phyloP scores from a whole-genome alignment of 805 yeast species.

The Scheffersomyces ergatensis region DNA sequence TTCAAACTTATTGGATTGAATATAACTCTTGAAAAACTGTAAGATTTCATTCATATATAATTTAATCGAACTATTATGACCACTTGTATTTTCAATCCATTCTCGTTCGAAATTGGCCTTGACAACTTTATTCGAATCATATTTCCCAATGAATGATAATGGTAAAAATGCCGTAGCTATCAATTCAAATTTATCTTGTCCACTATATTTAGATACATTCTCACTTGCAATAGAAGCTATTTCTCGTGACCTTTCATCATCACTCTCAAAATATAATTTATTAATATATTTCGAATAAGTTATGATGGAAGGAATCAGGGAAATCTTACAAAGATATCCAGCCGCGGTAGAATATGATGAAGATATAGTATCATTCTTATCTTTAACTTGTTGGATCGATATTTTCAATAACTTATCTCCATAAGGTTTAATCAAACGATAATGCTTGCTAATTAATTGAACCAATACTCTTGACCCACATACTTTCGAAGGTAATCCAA shows the following conservation, averaged over 20 bases:
- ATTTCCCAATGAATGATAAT: slow-evolving; percentile 71
- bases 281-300: slow-evolving; percentile 52
- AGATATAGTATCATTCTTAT: slow-evolving; percentile 69
- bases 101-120: slow-evolving; percentile 51
- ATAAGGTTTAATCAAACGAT: slow-evolving; percentile 41
- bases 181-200: slow-evolving; percentile 56
- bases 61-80: slow-evolving; percentile 67
- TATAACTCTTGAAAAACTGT: slow-evolving; percentile 44
- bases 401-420: slow-evolving; percentile 64
- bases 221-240: slow-evolving; percentile 63
- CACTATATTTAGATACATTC: slow-evolving; percentile 65
- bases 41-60: slow-evolving; percentile 71
- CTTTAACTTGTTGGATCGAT: slow-evolving; percentile 58
- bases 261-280: slow-evolving; percentile 57
- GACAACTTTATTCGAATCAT: slow-evolving; percentile 53
- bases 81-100: slow-evolving; percentile 79
- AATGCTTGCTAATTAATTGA: slow-evolving; percentile 57
- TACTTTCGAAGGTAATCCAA: slow-evolving; percentile 89
- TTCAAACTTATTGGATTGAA: slow-evolving; percentile 57
- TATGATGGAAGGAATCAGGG: slow-evolving; percentile 49
- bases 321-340: slow-evolving; percentile 72
- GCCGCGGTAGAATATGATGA: slow-evolving; percentile 76
- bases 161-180: slow-evolving; percentile 71
- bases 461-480: slow-evolving; percentile 77
- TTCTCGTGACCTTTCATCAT: slow-evolving; percentile 45